Conservation (phyloP, 768 basidiomycete genomes). For the Tulasnella sp. region DNA sequence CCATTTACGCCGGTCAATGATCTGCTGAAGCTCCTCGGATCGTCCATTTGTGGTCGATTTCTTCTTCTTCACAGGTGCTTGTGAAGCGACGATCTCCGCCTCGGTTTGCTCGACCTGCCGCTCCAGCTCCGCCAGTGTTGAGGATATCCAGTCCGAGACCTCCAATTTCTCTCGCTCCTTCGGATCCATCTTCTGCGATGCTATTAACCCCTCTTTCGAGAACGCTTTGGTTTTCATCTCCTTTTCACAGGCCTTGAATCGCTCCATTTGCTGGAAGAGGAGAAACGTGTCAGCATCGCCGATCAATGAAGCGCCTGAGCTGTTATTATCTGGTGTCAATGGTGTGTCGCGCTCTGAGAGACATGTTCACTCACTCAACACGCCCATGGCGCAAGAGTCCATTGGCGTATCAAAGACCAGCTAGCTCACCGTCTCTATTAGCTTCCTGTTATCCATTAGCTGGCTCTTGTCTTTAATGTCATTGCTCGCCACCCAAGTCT, state of each 20-base stretch:
- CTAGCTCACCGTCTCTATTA: slow-evolving; percentile 83
- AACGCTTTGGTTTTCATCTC: slow-evolving; percentile 99
- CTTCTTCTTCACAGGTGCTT: slow-evolving; percentile 68
- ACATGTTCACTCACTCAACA: neutral
- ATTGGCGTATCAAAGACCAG: slow-evolving; percentile 8
- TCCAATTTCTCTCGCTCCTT: slow-evolving; percentile 96
- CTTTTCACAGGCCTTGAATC: slow-evolving; percentile 99
- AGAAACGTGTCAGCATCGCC: slow-evolving; percentile 20
- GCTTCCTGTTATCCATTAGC: slow-evolving; percentile 82
- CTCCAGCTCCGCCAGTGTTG: slow-evolving; percentile 80
- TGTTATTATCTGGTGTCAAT: neutral
- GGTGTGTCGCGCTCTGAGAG: neutral
- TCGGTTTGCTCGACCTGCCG: slow-evolving; percentile 91
- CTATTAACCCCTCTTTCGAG: slow-evolving; percentile 94
- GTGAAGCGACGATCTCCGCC: slow-evolving; percentile 84
- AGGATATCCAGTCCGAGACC: slow-evolving; percentile 69
- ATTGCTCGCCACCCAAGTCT: slow-evolving; percentile 93
- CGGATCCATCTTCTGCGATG: slow-evolving; percentile 89
- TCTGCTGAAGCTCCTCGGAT: slow-evolving; percentile 68
- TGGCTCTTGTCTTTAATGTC: slow-evolving; percentile 98
- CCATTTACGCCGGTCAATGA: slow-evolving; percentile 94
- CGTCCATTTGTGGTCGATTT: slow-evolving; percentile 56
- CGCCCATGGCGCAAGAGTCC: neutral
- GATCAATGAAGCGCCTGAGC: slow-evolving; percentile 17
- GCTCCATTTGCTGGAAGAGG: slow-evolving; percentile 92